phyloP scores from a whole-genome alignment of 2,329 filamentous ascomycete species.

The Phialophora macrospora region DNA sequence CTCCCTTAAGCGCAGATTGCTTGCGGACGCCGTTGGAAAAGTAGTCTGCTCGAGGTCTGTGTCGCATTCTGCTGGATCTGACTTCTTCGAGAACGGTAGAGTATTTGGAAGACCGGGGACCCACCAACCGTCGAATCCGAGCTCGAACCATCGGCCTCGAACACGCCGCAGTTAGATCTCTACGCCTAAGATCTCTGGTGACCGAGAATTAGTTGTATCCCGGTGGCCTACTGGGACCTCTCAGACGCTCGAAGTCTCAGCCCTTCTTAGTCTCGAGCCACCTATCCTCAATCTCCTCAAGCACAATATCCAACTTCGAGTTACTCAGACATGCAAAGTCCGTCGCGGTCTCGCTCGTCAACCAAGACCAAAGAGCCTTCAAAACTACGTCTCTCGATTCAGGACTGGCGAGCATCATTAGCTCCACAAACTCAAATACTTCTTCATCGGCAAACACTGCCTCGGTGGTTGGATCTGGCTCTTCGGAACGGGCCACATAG shows the following conservation, averaged over 20 bases:
- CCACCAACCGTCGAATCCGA: no score
- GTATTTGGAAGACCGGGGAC: no score
- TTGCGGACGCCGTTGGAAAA: no score
- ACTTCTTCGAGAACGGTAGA: no score
- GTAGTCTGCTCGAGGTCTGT: no score
- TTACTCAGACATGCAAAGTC: background rate
- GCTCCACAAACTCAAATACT: constrained; percentile 1
- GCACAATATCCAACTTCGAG: background rate
- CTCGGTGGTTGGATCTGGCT: background rate
- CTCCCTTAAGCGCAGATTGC: no score
- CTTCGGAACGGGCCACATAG: background rate
- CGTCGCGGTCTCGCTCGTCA: background rate
- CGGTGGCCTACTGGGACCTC: background rate
- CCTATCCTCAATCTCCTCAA: constrained; percentile 1
- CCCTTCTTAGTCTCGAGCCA: background rate
- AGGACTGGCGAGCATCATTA: constrained; percentile 1
- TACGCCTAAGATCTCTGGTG: no score
- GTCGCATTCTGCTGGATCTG: no score
- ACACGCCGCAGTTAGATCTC: no score
- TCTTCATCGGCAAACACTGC: constrained; percentile 4
- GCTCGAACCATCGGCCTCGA: no score
- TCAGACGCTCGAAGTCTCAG: background rate
- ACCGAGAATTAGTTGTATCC: no score
- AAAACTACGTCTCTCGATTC: background rate
- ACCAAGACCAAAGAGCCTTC: constrained; percentile 3